phyloP scores from a whole-genome alignment of 2,329 filamentous ascomycete genomes.

The Alternaria ventricosa region DNA sequence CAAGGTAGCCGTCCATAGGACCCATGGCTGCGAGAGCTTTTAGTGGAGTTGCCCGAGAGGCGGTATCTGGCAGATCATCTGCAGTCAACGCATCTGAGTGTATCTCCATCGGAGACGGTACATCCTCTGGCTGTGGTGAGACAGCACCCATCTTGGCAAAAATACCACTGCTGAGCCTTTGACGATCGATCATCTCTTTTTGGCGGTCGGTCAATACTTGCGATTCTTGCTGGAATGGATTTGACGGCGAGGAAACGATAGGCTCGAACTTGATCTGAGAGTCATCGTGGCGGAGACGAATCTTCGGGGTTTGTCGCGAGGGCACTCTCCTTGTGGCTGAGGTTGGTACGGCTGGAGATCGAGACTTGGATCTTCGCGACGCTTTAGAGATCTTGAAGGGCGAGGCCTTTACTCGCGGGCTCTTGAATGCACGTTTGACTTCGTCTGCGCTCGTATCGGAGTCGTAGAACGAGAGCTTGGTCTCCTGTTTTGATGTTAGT shows the following conservation, averaged over 20 bases:
- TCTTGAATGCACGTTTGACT: constrained; percentile 21
- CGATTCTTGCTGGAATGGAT: constrained; percentile 61
- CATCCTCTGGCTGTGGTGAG: constrained; percentile 21
- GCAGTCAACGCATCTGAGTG: constrained; percentile 36
- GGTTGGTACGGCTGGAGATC: constrained; percentile 35
- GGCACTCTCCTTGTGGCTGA: constrained; percentile 28
- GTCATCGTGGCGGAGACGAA: constrained; percentile 75
- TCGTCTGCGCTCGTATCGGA: constrained; percentile 30
- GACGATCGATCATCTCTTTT: constrained; percentile 76
- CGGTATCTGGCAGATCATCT: constrained; percentile 32
- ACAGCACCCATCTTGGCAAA: constrained; percentile 66
- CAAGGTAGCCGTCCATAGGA: constrained; percentile 45
- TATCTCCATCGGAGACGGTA: constrained; percentile 35
- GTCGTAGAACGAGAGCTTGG: constrained; percentile 49
- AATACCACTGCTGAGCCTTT: constrained; percentile 67
- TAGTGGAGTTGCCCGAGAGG: constrained; percentile 34
- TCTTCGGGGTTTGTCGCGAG: constrained; percentile 50
- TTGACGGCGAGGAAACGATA: constrained; percentile 66
- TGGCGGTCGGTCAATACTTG: constrained; percentile 81
- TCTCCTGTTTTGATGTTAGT: constrained; percentile 26
- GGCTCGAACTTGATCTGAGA: constrained; percentile 80
- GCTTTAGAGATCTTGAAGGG: constrained; percentile 37
- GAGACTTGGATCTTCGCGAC: constrained; percentile 27
- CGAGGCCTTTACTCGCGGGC: constrained; percentile 33
- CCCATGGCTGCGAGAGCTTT: constrained; percentile 35